Conservation (phyloP, 2,329 filamentous ascomycete genomes). For the Colletotrichum echinochloae region DNA sequence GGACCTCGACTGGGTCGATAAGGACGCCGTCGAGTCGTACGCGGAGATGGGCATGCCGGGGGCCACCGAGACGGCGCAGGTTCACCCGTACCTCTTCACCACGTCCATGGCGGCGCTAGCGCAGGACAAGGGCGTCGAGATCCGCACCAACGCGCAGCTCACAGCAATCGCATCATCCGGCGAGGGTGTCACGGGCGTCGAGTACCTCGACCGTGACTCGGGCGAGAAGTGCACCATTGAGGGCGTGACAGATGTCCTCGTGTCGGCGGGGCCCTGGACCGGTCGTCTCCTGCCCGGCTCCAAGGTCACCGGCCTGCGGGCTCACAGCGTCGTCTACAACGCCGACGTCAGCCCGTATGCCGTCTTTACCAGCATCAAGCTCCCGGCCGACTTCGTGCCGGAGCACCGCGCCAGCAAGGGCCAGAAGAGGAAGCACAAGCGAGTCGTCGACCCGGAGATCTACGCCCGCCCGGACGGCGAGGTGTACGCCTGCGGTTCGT, state of each 20-base stretch:
- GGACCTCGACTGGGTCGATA: constrained; percentile 87
- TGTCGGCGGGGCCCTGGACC: constrained; percentile 74
- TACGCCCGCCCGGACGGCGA: constrained; percentile 91
- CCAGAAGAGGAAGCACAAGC: constrained; percentile 66
- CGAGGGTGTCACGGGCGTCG: constrained; percentile 70
- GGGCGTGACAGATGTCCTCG: constrained; percentile 65
- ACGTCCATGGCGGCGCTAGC: constrained; percentile 84
- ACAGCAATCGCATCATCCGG: constrained; percentile 71
- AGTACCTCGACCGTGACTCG: constrained; percentile 64
- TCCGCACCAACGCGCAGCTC: constrained; percentile 75
- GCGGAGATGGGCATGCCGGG: constrained; percentile 81
- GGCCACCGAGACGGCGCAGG: constrained; percentile 86
- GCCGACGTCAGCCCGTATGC: constrained; percentile 78
- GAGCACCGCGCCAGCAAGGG: constrained; percentile 60
- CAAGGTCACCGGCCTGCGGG: constrained; percentile 69
- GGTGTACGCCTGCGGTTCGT: constrained; percentile 88
- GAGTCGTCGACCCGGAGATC: constrained; percentile 86
- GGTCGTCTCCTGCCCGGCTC: constrained; percentile 67
- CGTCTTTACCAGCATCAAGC: constrained; percentile 86
- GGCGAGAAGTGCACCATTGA: constrained; percentile 51
- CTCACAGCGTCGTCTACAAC: constrained; percentile 75
- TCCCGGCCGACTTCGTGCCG: constrained; percentile 74
- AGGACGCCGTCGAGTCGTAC: constrained; percentile 75
- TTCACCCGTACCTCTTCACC: constrained; percentile 93
- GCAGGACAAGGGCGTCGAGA: constrained; percentile 73